A percentile compares a stretch with the other conserved stretches of the same genome.
phyloP scores from a whole-genome alignment of 345 rosid species.

The Raphanus raphanistrum region DNA sequence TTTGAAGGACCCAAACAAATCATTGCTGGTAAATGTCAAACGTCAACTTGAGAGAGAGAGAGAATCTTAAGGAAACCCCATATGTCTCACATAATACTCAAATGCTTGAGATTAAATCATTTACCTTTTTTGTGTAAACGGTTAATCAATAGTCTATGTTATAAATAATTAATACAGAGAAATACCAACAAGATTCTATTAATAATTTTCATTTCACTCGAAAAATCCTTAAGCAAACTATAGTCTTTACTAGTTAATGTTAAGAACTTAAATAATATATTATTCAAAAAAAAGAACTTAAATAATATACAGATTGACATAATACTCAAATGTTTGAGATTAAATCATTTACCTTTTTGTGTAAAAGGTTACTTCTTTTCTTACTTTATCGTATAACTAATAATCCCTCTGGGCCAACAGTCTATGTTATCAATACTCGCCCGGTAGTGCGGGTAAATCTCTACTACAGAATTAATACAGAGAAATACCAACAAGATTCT shows the following conservation, averaged over 20 bases:
- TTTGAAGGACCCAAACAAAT: constrained; percentile 29
- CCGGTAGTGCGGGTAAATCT: too few species aligned
- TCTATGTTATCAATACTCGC: neutral
- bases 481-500: neutral
- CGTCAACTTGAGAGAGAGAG: constrained; percentile 30
- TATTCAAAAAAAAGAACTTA: too few species aligned
- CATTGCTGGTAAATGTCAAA: constrained; percentile 27
- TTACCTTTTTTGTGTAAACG: neutral
- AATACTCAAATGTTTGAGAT: too few species aligned
- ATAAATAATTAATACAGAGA: neutral
- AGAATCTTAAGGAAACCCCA: constrained; percentile 16
- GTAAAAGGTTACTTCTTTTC: neutral
- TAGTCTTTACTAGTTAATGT: constrained; percentile 6
- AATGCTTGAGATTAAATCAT: constrained; percentile 5
- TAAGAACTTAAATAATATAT: neutral
- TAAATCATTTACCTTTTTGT: neutral
- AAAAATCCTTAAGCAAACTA: constrained; percentile 12
- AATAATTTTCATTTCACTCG: constrained; percentile 1
- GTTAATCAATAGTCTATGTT: neutral
- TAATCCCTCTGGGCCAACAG: neutral
- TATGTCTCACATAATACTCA: constrained; percentile 30
- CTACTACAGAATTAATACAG: neutral
- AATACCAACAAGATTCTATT: neutral
- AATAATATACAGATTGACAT: neutral
- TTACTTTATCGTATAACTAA: neutral